Evolutionary conservation across 2,329 filamentous ascomycete species (phyloP), one percentile per base, ranked within the genome.

Genomic region (Parasarocladium wereldwijsianum): DNA sequence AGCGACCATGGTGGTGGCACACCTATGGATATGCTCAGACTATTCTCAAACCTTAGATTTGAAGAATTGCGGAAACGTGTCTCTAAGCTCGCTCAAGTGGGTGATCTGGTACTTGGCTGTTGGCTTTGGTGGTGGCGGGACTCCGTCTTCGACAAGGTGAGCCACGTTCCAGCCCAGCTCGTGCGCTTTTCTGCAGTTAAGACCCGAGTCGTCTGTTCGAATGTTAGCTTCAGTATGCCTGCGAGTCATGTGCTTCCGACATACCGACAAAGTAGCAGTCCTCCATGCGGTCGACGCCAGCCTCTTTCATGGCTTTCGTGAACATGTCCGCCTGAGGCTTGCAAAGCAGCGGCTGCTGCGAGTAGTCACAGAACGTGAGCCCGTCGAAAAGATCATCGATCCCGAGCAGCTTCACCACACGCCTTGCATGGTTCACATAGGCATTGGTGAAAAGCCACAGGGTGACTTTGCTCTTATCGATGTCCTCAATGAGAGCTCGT

Each of bases 401-500:
- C 3, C 70, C 76, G 2, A 98, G 62, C 13, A 98, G 59, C 36
- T 66, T 73, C 9, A 94, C 73, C 1, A 98, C 90, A 24, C 85
- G 62, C 45, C 71, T 76, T 18, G 74, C 90, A 46, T 98, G 90
- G 19, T 66, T 96, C 39, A 92, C 62, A 45, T 98, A 94, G 14
- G 92, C 90, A 47, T 98, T 98, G 2, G 92, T 98, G 44, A 98
- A 78, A 2, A 98, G 71, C 90, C 92, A 98, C 17, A 85, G 60
- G 38, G 74, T 84, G 38, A 94, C 81, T 50, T 92, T 92, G 44
- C 60, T 70, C 35, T 55, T 76, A 54, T 98, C 86, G 32, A 98
- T 75, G 40, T 86, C 80, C 50, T 78, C 63, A 5, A 98, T 71
- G 26, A 98, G 55, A 44, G 68, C 62, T 29, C 83, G 76, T 24